Evolutionary conservation across 441 rosid species (phyloP).

Genomic region (Mallotus japonicus): DNA sequence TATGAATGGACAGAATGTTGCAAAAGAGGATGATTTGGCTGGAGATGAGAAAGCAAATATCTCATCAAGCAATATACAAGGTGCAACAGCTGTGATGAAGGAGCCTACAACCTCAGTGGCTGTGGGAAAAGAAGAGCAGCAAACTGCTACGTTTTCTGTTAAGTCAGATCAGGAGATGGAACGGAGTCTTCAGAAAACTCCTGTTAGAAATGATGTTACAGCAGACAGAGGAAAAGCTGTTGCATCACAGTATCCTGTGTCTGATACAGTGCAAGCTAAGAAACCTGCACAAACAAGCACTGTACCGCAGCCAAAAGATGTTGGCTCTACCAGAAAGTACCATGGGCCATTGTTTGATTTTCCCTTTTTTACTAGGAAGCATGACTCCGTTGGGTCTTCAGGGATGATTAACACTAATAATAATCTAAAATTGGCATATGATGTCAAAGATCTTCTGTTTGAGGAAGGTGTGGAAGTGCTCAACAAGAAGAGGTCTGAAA

Average conservation of each 20-base stretch:
- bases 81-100: constrained; percentile 45
- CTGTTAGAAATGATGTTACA: constrained; percentile 55
- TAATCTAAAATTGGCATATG: constrained; percentile 84
- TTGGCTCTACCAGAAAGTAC: constrained; percentile 83
- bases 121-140: constrained; percentile 77
- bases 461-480: constrained; percentile 91
- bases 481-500: constrained; percentile 73
- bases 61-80: constrained; percentile 45
- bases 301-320: constrained; percentile 63
- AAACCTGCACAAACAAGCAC: constrained; percentile 63
- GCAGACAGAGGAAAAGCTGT: constrained; percentile 79
- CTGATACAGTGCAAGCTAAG: constrained; percentile 70
- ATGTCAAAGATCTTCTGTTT: constrained; percentile 87
- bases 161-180: constrained; percentile 84
- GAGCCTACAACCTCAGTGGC: constrained; percentile 44
- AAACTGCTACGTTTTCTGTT: constrained; percentile 45
- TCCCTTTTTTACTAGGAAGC: constrained; percentile 96
- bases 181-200: constrained; percentile 51
- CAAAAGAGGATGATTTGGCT: constrained; percentile 63
- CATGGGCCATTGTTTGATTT: constrained; percentile 99
- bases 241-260: constrained; percentile 46
- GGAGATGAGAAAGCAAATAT: constrained; percentile 63
- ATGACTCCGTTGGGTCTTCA: constrained; percentile 78
- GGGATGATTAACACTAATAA: constrained; percentile 69
- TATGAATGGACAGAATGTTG: constrained; percentile 40